Evolutionary conservation across 2,329 filamentous ascomycete genomes (phyloP).

Genomic region (Trichoderma sp.): DNA sequence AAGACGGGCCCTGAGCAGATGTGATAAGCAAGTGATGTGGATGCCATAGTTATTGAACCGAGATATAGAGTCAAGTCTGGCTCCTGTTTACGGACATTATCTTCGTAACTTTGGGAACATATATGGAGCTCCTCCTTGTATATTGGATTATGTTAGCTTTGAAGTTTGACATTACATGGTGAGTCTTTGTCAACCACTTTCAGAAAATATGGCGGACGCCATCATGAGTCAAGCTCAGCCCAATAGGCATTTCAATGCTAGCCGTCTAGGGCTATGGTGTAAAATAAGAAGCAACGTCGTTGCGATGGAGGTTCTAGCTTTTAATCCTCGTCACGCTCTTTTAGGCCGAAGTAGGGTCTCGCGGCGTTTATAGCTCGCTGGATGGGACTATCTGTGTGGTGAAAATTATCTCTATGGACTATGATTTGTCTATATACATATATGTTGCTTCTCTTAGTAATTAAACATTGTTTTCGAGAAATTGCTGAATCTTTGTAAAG

Average conservation of each 20-base stretch:
- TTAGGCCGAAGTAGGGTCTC: background rate
- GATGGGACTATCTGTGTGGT: background rate
- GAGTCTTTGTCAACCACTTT: background rate
- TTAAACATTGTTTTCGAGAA: background rate
- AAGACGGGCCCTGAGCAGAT: background rate
- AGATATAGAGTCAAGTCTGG: too few species aligned
- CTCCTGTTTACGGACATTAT: too few species aligned
- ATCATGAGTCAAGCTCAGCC: background rate
- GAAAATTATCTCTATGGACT: background rate
- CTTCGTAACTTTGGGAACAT: background rate
- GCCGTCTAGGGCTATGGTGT: background rate
- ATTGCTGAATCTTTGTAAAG: background rate
- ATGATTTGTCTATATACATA: background rate
- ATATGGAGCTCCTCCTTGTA: background rate
- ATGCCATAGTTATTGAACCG: background rate
- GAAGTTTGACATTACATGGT: background rate
- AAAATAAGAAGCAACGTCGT: background rate
- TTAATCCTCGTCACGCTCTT: background rate
- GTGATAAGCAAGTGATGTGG: background rate
- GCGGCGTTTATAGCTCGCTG: background rate
- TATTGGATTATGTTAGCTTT: background rate
- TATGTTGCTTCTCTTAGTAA: background rate
- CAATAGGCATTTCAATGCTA: background rate
- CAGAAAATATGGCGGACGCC: background rate
- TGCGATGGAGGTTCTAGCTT: background rate